Conservation (phyloP, 306 rosid genomes). For the Urtica urens region DNA sequence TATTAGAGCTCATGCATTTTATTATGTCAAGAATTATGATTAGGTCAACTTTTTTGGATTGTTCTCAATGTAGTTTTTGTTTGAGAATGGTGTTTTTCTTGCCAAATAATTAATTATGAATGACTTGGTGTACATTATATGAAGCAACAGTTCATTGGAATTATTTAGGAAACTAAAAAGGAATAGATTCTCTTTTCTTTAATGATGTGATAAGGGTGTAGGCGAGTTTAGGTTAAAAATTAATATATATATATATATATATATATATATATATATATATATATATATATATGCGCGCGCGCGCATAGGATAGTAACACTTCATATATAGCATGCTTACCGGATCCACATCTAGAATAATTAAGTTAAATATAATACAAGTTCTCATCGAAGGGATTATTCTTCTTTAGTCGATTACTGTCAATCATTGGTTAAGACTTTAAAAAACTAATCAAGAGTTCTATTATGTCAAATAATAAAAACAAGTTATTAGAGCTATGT, state of each 20-base stretch:
- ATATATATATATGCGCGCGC: no score
- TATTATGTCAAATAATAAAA: not conserved
- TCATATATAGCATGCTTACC: not conserved
- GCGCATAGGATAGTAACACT: not conserved
- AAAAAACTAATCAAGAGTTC: not conserved
- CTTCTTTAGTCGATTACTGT: not conserved
- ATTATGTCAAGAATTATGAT: slow-evolving; percentile 1
- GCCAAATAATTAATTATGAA: slow-evolving; percentile 4
- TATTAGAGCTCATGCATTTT: not conserved
- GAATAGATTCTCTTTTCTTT: slow-evolving; percentile 15
- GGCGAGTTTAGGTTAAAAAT: slow-evolving; percentile 1
- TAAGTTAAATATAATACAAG: not conserved
- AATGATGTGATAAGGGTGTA: slow-evolving; percentile 12
- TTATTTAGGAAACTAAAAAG: not conserved
- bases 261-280: not conserved
- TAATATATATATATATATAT: not conserved
- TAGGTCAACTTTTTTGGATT: not conserved
- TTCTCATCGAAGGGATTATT: not conserved
- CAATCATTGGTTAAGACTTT: not conserved
- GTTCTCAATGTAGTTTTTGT: not conserved
- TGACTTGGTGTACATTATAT: not conserved
- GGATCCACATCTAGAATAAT: not conserved
- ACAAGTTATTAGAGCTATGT: not conserved
- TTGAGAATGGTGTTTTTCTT: not conserved
- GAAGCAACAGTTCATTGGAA: not conserved